These are phyloP conservation scores for Malus sylvestris DNA, from an alignment of 306 rosid species.

Conservation along the genomic window DNA sequence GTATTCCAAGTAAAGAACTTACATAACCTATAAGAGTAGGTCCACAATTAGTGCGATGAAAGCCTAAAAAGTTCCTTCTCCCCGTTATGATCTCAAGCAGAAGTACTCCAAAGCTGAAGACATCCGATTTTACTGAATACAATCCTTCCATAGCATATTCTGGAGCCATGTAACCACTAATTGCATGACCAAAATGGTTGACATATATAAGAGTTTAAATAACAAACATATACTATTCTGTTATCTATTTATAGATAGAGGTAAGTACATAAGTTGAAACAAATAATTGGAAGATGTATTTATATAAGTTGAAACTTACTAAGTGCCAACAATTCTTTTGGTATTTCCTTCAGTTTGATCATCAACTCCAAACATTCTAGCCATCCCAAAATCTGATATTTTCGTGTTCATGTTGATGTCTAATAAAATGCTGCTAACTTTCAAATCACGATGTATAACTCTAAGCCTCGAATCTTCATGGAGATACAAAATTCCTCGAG, in stretches of 20 bases:
- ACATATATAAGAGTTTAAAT: neutral
- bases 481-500: constrained; percentile 35
- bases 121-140: constrained; percentile 22
- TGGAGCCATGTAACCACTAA: constrained; percentile 43
- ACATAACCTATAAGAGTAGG: neutral
- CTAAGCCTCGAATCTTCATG: constrained; percentile 42
- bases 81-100: constrained; percentile 30
- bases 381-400: constrained; percentile 45
- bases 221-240: no score
- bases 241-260: no score
- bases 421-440: constrained; percentile 32
- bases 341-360: constrained; percentile 26
- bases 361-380: constrained; percentile 17
- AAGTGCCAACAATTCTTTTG: constrained; percentile 34
- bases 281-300: no score
- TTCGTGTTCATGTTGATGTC: constrained; percentile 33
- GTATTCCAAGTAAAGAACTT: neutral
- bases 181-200: neutral
- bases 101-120: constrained; percentile 26
- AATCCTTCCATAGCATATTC: constrained; percentile 23
- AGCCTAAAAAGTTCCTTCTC: neutral
- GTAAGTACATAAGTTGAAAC: no score
- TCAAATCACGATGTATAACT: constrained; percentile 42
- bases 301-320: constrained; percentile 21
- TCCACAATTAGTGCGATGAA: neutral